Evolutionary conservation across 2,329 filamentous ascomycete genomes (phyloP), one percentile per base, ranked within the genome.

Genomic region (Microascus cirrosus): DNA sequence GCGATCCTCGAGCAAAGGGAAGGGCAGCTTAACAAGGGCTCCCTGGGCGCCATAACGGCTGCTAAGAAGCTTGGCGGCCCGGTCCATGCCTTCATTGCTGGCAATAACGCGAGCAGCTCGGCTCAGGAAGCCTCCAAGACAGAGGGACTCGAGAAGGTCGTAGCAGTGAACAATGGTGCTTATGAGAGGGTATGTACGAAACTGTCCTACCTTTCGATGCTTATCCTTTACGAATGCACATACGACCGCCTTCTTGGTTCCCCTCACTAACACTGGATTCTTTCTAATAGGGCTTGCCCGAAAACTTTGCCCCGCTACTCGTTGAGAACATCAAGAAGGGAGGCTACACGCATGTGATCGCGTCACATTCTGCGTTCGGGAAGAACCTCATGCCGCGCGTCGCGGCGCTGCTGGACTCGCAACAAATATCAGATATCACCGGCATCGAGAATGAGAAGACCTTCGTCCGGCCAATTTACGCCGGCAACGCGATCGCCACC

Each of bases 251-350:
- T 22, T 50, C 18, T 28, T 15, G 13, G n/a, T 35, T 25, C 28
- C 45, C 45, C 12, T 20, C 34, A 52, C 25, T 61, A 48, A 55
- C 22, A 20, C 28, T 11, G 20, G n/a, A n/a, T 32, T 28, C 36
- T 39, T 36, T 59, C 24, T 58, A 56, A 32, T 63, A 91, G 89
- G 90, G 91, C 55, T 82, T 99, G 1, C 85, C 94, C 56, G 94
- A 99, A 76, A 96, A 90, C 77, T 97, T 83, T 69, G 94, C 93
- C n/a, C 89, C 91, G 58, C 78, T 99, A 53, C 79, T 99, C 48
- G 88, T 91, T 56, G 93, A 97, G 72, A 99, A 97, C 73, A 93
- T 97, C 73, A 95, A 95, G 77, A 94, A 94, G 70, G 92, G 90
- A 60, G 89, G 86, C 60, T 97, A 91, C 72, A 95, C 92, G 61